Conservation (phyloP, 2,329 filamentous ascomycete species). For the Cladosporium sp. region DNA sequence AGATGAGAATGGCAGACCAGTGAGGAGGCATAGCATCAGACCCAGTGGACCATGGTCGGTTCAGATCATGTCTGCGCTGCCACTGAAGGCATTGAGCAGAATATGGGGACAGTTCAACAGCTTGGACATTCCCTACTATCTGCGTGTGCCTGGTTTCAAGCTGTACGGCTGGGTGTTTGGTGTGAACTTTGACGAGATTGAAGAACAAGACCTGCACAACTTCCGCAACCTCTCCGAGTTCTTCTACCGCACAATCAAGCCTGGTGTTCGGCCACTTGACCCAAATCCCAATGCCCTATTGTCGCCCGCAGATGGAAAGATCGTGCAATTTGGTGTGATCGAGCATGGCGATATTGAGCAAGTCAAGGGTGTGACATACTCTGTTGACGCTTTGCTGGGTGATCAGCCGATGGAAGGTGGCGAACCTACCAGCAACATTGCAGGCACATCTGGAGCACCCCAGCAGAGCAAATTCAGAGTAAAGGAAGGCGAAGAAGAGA, state of each 20-base stretch:
- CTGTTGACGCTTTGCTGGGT: constrained; percentile 85
- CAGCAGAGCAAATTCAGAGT: constrained; percentile 28
- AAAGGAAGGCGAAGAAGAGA: constrained; percentile 51
- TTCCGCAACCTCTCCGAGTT: constrained; percentile 94
- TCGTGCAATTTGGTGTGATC: constrained; percentile 89
- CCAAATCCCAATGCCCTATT: constrained; percentile 74
- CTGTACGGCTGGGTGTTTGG: constrained; percentile 88
- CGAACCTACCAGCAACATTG: constrained; percentile 29
- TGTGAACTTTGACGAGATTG: constrained; percentile 83
- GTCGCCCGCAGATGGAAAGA: constrained; percentile 83
- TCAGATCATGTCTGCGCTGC: constrained; percentile 87
- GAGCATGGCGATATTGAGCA: constrained; percentile 94
- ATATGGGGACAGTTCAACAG: constrained; percentile 92
- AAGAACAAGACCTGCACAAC: constrained; percentile 76
- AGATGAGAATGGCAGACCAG: constrained; percentile 46
- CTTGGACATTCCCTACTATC: constrained; percentile 77
- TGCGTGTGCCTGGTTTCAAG: constrained; percentile 85
- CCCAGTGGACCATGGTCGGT: constrained; percentile 90
- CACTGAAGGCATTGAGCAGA: constrained; percentile 83
- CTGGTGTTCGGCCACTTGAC: constrained; percentile 79
- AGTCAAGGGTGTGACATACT: constrained; percentile 98
- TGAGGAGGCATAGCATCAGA: constrained; percentile 60
- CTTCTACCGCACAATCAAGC: constrained; percentile 93
- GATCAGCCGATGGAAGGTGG: constrained; percentile 47
- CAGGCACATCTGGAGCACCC: constrained; percentile 35